Evolutionary conservation across 805 yeast genomes (phyloP), one percentile per base, ranked within the genome.

Genomic region (Kuraishia borneana): DNA sequence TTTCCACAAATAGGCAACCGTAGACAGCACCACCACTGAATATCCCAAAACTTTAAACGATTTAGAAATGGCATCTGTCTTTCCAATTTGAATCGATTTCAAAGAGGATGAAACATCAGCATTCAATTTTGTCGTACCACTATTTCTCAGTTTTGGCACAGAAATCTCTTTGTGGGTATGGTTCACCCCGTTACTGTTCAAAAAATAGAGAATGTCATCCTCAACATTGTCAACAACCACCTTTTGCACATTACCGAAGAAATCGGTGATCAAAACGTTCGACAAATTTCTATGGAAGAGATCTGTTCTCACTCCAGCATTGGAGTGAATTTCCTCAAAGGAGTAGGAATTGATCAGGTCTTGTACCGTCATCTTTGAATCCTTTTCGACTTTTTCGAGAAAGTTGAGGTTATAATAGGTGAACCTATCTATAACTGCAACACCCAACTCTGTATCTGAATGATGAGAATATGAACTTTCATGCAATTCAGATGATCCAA

Each of bases 381-480:
- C 76, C 54, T 76, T 82, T 36, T 82, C 79, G 34, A 92, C 76
- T 25, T 53, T 51, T 58, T 89, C 98, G 48, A 92, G 66, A 50
- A 78, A 92, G 38, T 87, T 96, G 44, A 92, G 66, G 35, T 85
- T 88, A 57, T 74, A 85, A 54, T 87, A 88, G 0, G 99, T 92
- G 61, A 92, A 92, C 46, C 98, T 65, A 55, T 92, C 99, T 48
- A 92, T 92, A 9, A 92, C 96, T 0, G 98, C 96, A 34, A 92
- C 97, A 6, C 99, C 99, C 32, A 92, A 75, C 48, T 89, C 96
- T 30, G 81, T 73, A 53, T 92, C 99, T 1, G 96, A 84, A 54
- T 85, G 95, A 49, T 92, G 97, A 2, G 96, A 87, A 51, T 87
- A 92, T 2, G 95, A 84, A 33, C 89, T 77, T 57, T 92, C 96